Base-by-base conservation (phyloP, 2,329 filamentous ascomycete genomes). In the Verticillium nubilum region DNA sequence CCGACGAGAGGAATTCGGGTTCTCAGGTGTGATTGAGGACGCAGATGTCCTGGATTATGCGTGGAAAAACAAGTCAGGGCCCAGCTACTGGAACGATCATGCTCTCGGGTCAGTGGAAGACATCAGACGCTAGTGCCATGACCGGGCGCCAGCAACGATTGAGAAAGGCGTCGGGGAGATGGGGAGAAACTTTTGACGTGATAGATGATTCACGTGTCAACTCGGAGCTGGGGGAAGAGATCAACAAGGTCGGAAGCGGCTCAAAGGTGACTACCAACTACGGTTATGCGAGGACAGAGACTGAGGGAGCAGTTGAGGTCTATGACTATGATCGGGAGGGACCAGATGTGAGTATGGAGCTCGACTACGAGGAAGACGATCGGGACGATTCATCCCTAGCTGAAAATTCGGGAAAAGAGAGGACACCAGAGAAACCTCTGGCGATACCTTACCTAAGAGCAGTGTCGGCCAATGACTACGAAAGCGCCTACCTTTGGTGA, bases 1-100 rank as follows among this genome's bases (percentile, higher is more conserved):
- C 4, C 47, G 47, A 19, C 9, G 4, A 33, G 19, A 60, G 28
- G 19, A 33, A 12, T 26, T 31, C 5, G 29, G 29, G 12, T 12
- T 31, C 5, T 5, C 29, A 12, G 53, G 19, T 9, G 9, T 55
- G 9, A 26, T 54, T 7, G 42, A n/a, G n/a, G 10, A 37, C 31
- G n/a, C 28, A 1, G 26, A 31, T 10, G 10, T 10, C 2, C 5
- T 47, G 2, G 47, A 54, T 0, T 26, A 15, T 7, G 17, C 23
- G 1, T 42, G 57, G 26, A 47, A 42, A 12, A 10, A 52, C 4
- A 60, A 42, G 10, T 55, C 52, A 19, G 60, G 60, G 7, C 47
- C 61, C 5, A 37, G 25, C 2, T 60, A 60, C 56, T 63, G 62
- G 62, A 37, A 10, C 7, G 56, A 50, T 7, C 58, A 54, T 10